phyloP scores from a whole-genome alignment of 2,329 filamentous ascomycete genomes.

The Akanthomyces muscarius region DNA sequence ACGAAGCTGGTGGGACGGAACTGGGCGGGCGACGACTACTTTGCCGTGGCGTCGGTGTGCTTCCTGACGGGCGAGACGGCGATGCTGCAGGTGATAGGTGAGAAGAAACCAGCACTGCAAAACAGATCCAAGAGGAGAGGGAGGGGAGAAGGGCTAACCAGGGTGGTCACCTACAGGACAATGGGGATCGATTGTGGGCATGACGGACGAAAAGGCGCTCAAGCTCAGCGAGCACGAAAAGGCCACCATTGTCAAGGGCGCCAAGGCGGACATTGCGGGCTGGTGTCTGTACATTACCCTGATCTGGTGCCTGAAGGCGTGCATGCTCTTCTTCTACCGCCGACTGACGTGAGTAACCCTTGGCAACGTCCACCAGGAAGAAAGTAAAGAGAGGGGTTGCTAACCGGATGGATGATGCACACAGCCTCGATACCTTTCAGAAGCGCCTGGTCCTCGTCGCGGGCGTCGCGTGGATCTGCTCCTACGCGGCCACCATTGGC shows the following conservation, averaged over 20 bases:
- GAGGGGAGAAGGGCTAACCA: neutral
- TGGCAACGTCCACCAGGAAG: too few species aligned
- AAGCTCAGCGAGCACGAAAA: constrained; percentile 18
- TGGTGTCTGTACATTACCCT: constrained; percentile 36
- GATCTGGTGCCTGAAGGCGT: constrained; percentile 38
- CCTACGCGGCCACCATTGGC: constrained; percentile 22
- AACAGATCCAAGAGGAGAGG: too few species aligned
- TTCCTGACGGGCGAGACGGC: constrained; percentile 32
- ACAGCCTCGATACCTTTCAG: constrained; percentile 23
- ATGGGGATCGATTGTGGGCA: constrained; percentile 24
- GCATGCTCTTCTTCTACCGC: constrained; percentile 37
- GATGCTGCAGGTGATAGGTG: constrained; percentile 34
- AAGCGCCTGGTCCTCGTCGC: constrained; percentile 21
- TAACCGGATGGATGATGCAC: too few species aligned
- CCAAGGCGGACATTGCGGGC: constrained; percentile 26
- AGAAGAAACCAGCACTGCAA: neutral
- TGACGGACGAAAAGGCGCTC: constrained; percentile 22
- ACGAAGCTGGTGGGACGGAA: constrained; percentile 37
- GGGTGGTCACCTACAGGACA: constrained; percentile 20
- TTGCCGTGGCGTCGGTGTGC: constrained; percentile 33
- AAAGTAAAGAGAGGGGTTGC: too few species aligned
- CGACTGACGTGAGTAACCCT: constrained; percentile 33
- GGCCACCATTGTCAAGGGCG: constrained; percentile 21
- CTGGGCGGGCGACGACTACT: constrained; percentile 42
- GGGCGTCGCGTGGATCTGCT: constrained; percentile 18